A percentile compares a stretch with the other conserved stretches of the same genome.
Evolutionary conservation across 1,139 yeast species (phyloP).

Genomic region (Zygosaccharomyces pseudobailii): DNA sequence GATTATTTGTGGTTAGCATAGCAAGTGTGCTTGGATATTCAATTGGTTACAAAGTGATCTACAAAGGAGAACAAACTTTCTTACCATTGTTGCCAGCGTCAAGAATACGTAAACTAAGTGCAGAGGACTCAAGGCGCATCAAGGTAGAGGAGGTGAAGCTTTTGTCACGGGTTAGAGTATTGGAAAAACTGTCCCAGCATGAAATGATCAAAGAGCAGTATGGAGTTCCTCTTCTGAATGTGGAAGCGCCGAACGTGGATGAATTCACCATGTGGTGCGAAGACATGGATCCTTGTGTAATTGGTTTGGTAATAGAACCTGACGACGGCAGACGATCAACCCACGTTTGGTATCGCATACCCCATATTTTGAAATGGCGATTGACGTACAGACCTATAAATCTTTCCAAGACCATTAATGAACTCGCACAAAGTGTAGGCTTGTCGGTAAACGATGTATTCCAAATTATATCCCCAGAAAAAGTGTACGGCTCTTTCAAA

Average conservation of each 20-base stretch:
- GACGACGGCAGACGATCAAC: slow-evolving; percentile 11
- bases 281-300: slow-evolving; percentile 30
- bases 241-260: slow-evolving; percentile 16
- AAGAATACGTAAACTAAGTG: slow-evolving; percentile 23
- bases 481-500: slow-evolving; percentile 27
- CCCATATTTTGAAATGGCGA: slow-evolving; percentile 26
- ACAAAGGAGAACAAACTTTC: slow-evolving; percentile 23
- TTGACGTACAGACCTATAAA: slow-evolving; percentile 25
- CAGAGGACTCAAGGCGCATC: slow-evolving; percentile 21
- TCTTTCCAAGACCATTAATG: slow-evolving; percentile 14
- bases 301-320: slow-evolving; percentile 24
- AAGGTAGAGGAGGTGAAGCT: slow-evolving; percentile 20
- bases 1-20: slow-evolving; percentile 16
- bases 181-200: slow-evolving; percentile 26
- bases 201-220: slow-evolving; percentile 31
- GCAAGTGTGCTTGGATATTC: slow-evolving; percentile 27
- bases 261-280: slow-evolving; percentile 32
- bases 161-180: slow-evolving; percentile 20
- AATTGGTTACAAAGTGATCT: slow-evolving; percentile 28
- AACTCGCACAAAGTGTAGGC: slow-evolving; percentile 20
- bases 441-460: slow-evolving; percentile 22
- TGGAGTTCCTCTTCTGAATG: slow-evolving; percentile 28
- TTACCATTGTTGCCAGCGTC: slow-evolving; percentile 29
- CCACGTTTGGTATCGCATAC: slow-evolving; percentile 27
- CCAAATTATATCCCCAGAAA: slow-evolving; percentile 26